Conservation (phyloP, 2,329 filamentous ascomycete species). For the Trichoderma gracile region DNA sequence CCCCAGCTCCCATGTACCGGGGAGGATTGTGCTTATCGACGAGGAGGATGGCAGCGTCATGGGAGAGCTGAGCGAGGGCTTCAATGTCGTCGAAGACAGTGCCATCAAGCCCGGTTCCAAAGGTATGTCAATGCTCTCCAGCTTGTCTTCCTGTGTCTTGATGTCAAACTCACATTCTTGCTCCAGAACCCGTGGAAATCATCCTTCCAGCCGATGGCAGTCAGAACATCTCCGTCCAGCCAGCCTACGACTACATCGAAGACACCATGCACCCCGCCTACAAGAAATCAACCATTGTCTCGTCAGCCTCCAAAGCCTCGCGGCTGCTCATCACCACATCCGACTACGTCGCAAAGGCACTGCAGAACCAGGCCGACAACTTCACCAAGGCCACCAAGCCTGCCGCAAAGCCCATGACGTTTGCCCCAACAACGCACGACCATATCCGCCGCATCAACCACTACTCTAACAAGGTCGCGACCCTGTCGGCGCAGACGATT, state of each 20-base stretch:
- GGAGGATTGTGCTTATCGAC: constrained; percentile 88
- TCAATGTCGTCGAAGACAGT: constrained; percentile 75
- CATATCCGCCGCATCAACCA: constrained; percentile 86
- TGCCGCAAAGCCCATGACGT: constrained; percentile 77
- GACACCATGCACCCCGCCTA: constrained; percentile 90
- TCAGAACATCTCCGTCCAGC: constrained; percentile 64
- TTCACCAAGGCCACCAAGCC: constrained; percentile 83
- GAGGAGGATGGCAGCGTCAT: constrained; percentile 96
- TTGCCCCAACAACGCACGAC: constrained; percentile 79
- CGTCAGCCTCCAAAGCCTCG: constrained; percentile 83
- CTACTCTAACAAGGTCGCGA: constrained; percentile 78
- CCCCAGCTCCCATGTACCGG: constrained; percentile 53
- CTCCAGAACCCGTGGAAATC: constrained; percentile 72
- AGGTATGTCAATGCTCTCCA: constrained; percentile 53
- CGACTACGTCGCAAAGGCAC: constrained; percentile 71
- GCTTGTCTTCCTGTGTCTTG: too few relatives aligned
- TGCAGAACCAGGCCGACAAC: constrained; percentile 74
- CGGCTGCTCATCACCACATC: constrained; percentile 89
- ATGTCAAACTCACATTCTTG: background rate
- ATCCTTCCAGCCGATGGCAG: constrained; percentile 68
- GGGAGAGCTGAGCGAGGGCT: constrained; percentile 82
- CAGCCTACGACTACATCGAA: constrained; percentile 70
- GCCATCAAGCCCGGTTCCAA: constrained; percentile 84
- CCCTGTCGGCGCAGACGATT: constrained; percentile 81
- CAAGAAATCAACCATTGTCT: constrained; percentile 80